Conservation (phyloP, 164 flowering plant species). For the Magnolia changhungtana region DNA sequence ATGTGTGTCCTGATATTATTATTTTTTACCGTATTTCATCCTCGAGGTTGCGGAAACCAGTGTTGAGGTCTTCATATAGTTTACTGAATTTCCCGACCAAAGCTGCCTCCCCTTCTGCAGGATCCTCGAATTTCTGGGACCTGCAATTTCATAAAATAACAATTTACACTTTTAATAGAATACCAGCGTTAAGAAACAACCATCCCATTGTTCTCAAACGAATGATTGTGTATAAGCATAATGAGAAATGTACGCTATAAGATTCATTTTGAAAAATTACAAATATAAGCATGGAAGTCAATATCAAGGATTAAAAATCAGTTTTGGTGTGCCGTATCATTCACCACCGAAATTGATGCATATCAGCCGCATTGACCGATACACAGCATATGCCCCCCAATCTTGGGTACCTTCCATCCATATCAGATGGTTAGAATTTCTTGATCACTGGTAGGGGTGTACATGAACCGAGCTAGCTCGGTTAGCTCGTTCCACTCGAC, state of each 20-base stretch:
- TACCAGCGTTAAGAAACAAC: background rate
- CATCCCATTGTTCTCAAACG: background rate
- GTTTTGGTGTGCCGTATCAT: too few species aligned
- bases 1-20: too few species aligned
- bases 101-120: slow-evolving; percentile 92
- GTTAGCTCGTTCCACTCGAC: too few species aligned
- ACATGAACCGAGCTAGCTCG: too few species aligned
- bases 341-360: too few species aligned
- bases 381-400: too few species aligned
- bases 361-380: too few species aligned
- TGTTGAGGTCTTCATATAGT: slow-evolving; percentile 79
- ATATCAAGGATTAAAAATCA: background rate
- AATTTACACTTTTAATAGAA: background rate
- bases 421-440: too few species aligned
- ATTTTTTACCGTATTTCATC: slow-evolving; percentile 73
- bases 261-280: background rate
- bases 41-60: slow-evolving; percentile 96
- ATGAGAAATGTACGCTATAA: too few species aligned
- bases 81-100: slow-evolving; percentile 78
- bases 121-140: slow-evolving; percentile 98
- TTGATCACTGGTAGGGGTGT: too few species aligned
- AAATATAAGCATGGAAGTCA: background rate
- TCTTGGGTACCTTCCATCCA: too few species aligned
- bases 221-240: too few species aligned
- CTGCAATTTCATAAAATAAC: slow-evolving; percentile 34